A percentile compares a stretch with the other conserved stretches of the same genome.
phyloP scores from a whole-genome alignment of 306 rosid species.

The Comarum palustre region DNA sequence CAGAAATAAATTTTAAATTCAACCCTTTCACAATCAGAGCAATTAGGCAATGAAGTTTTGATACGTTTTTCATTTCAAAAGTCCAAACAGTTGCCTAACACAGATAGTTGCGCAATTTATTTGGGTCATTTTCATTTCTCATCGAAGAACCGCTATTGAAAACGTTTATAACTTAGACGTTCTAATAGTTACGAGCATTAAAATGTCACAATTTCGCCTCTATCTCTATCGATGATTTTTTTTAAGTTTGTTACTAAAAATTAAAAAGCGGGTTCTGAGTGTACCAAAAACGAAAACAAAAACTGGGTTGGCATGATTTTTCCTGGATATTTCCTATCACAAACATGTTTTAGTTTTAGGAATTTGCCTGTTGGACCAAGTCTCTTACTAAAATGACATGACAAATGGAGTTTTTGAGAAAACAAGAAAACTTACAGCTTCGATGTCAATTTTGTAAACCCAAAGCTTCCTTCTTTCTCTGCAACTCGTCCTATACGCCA shows the following conservation, averaged over 20 bases:
- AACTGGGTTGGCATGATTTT: neutral
- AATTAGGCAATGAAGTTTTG: constrained; percentile 26
- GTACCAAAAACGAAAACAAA: neutral
- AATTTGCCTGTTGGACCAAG: neutral
- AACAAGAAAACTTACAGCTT: constrained; percentile 64
- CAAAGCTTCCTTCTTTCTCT: constrained; percentile 89
- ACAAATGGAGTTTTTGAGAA: neutral
- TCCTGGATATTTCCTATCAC: constrained; percentile 1
- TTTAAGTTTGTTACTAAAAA: neutral
- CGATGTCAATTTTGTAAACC: constrained; percentile 92
- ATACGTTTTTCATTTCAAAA: neutral
- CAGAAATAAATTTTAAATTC: constrained; percentile 46
- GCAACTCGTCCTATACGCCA: constrained; percentile 94
- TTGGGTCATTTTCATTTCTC: no score
- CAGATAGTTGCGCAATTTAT: neutral
- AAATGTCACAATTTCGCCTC: neutral
- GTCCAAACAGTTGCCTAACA: neutral
- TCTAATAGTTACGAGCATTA: neutral
- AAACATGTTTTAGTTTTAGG: neutral
- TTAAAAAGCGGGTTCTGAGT: neutral
- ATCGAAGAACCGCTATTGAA: no score
- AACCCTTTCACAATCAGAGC: constrained; percentile 9
- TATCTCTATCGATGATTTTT: neutral
- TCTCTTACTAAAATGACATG: neutral
- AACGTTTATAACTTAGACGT: neutral